These are phyloP conservation scores for Eucalyptus sp. DNA, from an alignment of 345 rosid genomes.

Conservation along the genomic window DNA sequence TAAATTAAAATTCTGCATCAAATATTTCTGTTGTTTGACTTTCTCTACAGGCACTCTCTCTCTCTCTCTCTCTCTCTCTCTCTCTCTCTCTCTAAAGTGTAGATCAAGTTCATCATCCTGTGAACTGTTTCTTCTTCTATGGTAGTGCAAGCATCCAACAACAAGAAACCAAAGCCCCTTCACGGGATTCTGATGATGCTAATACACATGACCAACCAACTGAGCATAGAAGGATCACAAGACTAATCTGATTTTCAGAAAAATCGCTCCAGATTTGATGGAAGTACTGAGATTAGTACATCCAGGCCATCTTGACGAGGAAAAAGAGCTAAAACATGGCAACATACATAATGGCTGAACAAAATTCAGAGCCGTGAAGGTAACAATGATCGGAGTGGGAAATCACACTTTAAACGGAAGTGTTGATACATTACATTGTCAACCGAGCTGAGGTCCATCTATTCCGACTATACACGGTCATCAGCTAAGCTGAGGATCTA, in stretches of 20 bases:
- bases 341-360: background rate
- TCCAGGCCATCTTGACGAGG: background rate
- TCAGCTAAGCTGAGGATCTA: background rate
- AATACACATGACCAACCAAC: background rate
- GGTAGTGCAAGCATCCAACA: background rate
- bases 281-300: background rate
- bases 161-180: background rate
- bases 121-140: background rate
- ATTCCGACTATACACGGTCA: background rate
- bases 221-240: no score
- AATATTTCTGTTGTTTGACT: background rate
- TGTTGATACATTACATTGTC: background rate
- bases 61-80: background rate
- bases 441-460: background rate
- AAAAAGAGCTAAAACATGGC: background rate
- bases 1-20: background rate
- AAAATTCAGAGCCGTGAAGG: background rate
- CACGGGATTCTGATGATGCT: background rate
- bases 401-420: background rate
- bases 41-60: background rate
- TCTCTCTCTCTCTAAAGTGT: background rate
- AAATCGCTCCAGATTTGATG: background rate
- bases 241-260: background rate
- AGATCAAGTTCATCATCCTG: background rate
- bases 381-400: rapidly evolving